A percentile compares a stretch with the other conserved stretches of the same genome.
Conservation (phyloP, 2,329 filamentous ascomycete species). For the Xylaria sp. region DNA sequence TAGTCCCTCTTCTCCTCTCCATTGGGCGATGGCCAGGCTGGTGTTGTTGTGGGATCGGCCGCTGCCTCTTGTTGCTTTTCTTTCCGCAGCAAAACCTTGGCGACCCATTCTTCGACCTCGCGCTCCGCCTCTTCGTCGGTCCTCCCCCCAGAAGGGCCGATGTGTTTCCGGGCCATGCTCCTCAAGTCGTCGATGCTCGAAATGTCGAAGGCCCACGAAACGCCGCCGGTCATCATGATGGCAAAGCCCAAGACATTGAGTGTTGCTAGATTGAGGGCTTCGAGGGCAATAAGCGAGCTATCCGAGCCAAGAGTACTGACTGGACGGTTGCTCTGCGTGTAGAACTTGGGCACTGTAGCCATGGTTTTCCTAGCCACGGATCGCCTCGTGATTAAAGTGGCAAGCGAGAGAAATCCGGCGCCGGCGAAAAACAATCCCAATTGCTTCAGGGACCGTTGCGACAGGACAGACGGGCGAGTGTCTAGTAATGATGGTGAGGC, state of each 20-base stretch:
- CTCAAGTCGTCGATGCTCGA: slow-evolving; percentile 74
- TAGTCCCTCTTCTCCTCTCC: slow-evolving; percentile 14
- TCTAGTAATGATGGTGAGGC: slow-evolving; percentile 34
- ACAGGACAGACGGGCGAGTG: slow-evolving; percentile 49
- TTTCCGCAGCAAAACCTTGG: slow-evolving; percentile 64
- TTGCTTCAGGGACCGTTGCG: slow-evolving; percentile 67
- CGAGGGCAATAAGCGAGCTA: slow-evolving; percentile 77
- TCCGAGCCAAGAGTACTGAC: slow-evolving; percentile 62
- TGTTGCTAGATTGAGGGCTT: slow-evolving; percentile 87
- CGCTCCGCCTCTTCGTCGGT: slow-evolving; percentile 65
- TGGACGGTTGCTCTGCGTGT: slow-evolving; percentile 67
- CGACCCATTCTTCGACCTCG: slow-evolving; percentile 71
- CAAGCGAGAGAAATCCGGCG: slow-evolving; percentile 78
- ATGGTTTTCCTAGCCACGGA: slow-evolving; percentile 72
- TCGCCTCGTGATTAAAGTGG: slow-evolving; percentile 76
- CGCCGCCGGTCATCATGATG: slow-evolving; percentile 78
- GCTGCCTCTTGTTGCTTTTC: slow-evolving; percentile 50
- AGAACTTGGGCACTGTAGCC: slow-evolving; percentile 75
- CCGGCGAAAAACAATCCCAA: slow-evolving; percentile 79
- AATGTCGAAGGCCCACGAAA: slow-evolving; percentile 82
- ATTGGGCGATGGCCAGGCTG: not conserved
- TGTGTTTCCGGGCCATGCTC: slow-evolving; percentile 58
- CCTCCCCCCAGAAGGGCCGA: slow-evolving; percentile 49
- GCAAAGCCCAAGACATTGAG: slow-evolving; percentile 83
- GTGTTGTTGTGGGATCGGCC: not conserved